A percentile compares a stretch with the other conserved stretches of the same genome.
These are phyloP conservation scores for Debaryomyces maramus DNA, from an alignment of 805 yeast genomes.

Conservation along the genomic window DNA sequence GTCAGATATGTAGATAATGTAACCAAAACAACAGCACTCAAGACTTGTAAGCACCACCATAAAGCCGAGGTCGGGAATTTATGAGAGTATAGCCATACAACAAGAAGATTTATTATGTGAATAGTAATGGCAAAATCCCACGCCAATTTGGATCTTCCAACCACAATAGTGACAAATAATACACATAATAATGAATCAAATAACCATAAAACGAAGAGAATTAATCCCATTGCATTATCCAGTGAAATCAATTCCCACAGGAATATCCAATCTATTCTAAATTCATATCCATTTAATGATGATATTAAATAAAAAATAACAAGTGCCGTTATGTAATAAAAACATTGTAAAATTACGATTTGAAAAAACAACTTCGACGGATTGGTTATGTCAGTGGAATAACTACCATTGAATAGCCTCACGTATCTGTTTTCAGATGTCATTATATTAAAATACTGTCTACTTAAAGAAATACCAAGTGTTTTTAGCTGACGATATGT, in stretches of 20 bases:
- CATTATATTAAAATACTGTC: too few relatives aligned
- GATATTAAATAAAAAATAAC: constrained; percentile 65
- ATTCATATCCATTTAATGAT: constrained; percentile 67
- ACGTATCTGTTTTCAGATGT: constrained; percentile 21
- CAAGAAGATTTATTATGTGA: constrained; percentile 73
- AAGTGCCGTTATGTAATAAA: constrained; percentile 75
- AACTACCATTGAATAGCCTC: constrained; percentile 23
- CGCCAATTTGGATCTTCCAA: constrained; percentile 90
- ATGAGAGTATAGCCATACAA: constrained; percentile 65
- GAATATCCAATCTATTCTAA: constrained; percentile 69
- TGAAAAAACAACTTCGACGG: constrained; percentile 49
- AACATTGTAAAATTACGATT: constrained; percentile 72
- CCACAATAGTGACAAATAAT: constrained; percentile 78
- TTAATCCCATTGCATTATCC: constrained; percentile 79
- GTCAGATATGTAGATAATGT: constrained; percentile 86
- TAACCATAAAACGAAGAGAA: constrained; percentile 75
- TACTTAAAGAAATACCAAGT: too few relatives aligned
- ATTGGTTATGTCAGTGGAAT: constrained; percentile 29
- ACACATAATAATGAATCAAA: constrained; percentile 82
- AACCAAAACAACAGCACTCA: constrained; percentile 68
- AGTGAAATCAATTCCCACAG: constrained; percentile 75
- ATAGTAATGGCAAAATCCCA: constrained; percentile 97
- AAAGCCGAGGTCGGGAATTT: constrained; percentile 67
- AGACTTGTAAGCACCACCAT: constrained; percentile 83
- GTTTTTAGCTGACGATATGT: too few relatives aligned